Evolutionary conservation across 352 stramenopile genomes (phyloP), one percentile per base, ranked within the genome.

Genomic region (Poterioochromonas sp.): DNA sequence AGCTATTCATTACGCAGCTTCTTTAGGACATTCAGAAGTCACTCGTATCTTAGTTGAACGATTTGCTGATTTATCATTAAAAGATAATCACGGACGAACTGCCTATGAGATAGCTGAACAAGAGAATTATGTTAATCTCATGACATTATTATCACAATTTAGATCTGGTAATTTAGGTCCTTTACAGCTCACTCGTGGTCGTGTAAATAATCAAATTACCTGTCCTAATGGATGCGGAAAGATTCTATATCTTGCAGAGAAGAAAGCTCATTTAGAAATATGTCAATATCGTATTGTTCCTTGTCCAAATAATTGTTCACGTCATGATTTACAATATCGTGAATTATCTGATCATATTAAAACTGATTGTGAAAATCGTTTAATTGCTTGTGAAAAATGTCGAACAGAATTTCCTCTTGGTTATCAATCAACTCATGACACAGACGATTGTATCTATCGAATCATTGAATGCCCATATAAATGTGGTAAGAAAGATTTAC

Each of bases 31-130:
- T 69, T 39, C 70, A 41, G 37, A 60, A 3, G 53, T 77, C 40
- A 76, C 79, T 39, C 77, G 54, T 47, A 41, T 83, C 8, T 73
- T 83, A 20, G 53, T 83, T 34, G 80, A 83, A 32, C 60, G 77
- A 29, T 70, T 77, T 37, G 80, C 78, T n/a, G 71, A 82, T 41
- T 34, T 74, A 63, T 35, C 34, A 41, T 26, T 78, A 35, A 44
- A 41, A 32, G 80, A 80, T 51, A 51, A 32, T 34, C 51, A 80
- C 41, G 78, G 78, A 26, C 43, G 69, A 0, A 80, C 77, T 26
- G 49, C 80, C 29, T 71, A 49, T 43, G 58, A 83, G n/a, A 40
- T 83, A 26, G 80, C 80, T 2, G 64, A 62, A 18, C 54, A 73
- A 18, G 35, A 32, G 1, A 77, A 60, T 26, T 83, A 82, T 44